phyloP scores from a whole-genome alignment of 306 rosid genomes.

The Parietaria judaica region DNA sequence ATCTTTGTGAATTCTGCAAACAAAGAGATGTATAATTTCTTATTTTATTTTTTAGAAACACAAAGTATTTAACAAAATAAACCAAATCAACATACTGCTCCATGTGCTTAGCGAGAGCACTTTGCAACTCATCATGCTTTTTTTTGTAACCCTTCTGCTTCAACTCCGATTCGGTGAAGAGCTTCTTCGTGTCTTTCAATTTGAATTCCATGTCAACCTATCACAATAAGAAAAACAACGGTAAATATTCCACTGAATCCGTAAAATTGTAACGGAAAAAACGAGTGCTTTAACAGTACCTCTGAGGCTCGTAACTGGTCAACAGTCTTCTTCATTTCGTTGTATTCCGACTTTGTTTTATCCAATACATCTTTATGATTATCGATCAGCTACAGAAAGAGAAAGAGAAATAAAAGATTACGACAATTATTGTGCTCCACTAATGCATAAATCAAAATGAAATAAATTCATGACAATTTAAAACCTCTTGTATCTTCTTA shows the following conservation, averaged over 20 bases:
- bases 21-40: not conserved
- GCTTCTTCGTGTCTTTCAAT: slow-evolving; percentile 78
- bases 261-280: slow-evolving; percentile 2
- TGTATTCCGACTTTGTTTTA: slow-evolving; percentile 53
- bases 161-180: slow-evolving; percentile 59
- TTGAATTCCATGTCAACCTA: slow-evolving; percentile 86
- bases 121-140: slow-evolving; percentile 68
- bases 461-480: slow-evolving; percentile 10
- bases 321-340: slow-evolving; percentile 54
- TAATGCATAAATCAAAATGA: not conserved
- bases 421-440: not conserved
- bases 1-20: slow-evolving; percentile 72
- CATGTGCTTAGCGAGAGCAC: slow-evolving; percentile 62
- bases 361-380: slow-evolving; percentile 56
- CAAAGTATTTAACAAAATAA: slow-evolving; percentile 5
- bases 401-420: slow-evolving; percentile 9
- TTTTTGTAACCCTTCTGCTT: slow-evolving; percentile 69
- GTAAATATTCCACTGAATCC: not conserved
- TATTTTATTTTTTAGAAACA: not conserved
- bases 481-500: slow-evolving; percentile 63
- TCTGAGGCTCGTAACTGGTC: slow-evolving; percentile 78
- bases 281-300: slow-evolving; percentile 35
- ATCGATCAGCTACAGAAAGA: slow-evolving; percentile 49
- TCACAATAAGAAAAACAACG: slow-evolving; percentile 10
- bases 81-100: slow-evolving; percentile 62